Evolutionary conservation across 2,329 filamentous ascomycete genomes (phyloP).

Genomic region (Pseudogymnoascus sp.): DNA sequence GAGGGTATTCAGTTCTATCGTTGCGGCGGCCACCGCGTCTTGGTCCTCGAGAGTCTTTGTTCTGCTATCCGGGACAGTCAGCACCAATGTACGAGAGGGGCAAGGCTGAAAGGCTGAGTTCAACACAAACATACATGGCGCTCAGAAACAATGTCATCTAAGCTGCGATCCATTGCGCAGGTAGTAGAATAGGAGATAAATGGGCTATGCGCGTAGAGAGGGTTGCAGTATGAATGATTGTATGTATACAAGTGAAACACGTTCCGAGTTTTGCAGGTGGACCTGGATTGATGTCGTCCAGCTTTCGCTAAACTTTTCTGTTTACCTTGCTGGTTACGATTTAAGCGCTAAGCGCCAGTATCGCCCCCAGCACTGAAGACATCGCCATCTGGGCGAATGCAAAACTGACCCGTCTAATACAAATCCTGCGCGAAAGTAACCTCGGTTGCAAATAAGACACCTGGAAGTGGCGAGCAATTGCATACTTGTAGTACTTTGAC

Average conservation of each 20-base stretch:
- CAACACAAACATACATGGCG: slow-evolving; percentile 40
- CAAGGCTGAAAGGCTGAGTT: not conserved
- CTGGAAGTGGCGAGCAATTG: not conserved
- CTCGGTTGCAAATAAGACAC: not conserved
- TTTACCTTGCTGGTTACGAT: slow-evolving; percentile 8
- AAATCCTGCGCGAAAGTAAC: not conserved
- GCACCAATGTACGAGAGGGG: not conserved
- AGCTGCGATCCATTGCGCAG: slow-evolving; percentile 49
- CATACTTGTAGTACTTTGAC: not conserved
- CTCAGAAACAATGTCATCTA: slow-evolving; percentile 56
- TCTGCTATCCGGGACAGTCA: not conserved
- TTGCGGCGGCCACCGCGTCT: slow-evolving; percentile 26
- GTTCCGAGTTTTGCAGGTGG: slow-evolving; percentile 6
- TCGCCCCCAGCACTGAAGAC: not conserved
- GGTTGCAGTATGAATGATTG: not conserved
- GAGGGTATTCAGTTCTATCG: slow-evolving; percentile 46
- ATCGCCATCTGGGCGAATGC: not conserved
- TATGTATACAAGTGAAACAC: not conserved
- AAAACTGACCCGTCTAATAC: not conserved
- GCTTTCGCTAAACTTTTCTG: slow-evolving; percentile 7
- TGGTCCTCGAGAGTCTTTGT: slow-evolving; percentile 22
- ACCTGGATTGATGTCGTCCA: slow-evolving; percentile 5
- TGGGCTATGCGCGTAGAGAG: not conserved
- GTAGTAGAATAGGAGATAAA: not conserved
- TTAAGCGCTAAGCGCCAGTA: slow-evolving; percentile 8